Percentiles rank a stretch among this genome's conserved stretches.
Evolutionary conservation across 805 yeast species (phyloP).

Genomic region (Saccharomycopsis javanensis): DNA sequence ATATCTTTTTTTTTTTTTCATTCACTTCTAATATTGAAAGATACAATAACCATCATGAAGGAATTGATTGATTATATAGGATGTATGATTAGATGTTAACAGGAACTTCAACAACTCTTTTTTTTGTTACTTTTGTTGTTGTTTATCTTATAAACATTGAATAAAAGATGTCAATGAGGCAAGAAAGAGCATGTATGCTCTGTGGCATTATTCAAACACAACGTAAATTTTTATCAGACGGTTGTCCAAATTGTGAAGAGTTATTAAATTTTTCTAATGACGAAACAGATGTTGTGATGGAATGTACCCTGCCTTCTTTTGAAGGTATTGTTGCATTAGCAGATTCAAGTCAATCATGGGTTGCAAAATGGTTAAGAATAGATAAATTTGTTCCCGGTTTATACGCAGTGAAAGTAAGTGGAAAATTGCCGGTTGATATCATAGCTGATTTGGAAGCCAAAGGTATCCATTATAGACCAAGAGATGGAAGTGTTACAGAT

Average conservation of each 20-base stretch:
- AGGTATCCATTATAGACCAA: slow-evolving; percentile 80
- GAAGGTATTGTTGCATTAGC: slow-evolving; percentile 92
- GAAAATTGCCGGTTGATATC: slow-evolving; percentile 82
- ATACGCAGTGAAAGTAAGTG: slow-evolving; percentile 89
- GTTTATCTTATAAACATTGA: background rate
- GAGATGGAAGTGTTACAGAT: slow-evolving; percentile 83
- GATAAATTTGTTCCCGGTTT: slow-evolving; percentile 83
- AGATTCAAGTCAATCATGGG: slow-evolving; percentile 84
- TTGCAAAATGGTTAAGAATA: slow-evolving; percentile 89
- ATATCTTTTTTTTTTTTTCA: background rate
- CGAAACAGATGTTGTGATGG: slow-evolving; percentile 77
- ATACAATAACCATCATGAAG: too few species aligned
- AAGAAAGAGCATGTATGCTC: slow-evolving; percentile 93
- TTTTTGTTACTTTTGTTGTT: background rate
- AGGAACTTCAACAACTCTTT: background rate
- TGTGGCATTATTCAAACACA: slow-evolving; percentile 88
- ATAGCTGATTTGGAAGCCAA: slow-evolving; percentile 60
- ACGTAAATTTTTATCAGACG: slow-evolving; percentile 65
- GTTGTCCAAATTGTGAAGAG: slow-evolving; percentile 95
- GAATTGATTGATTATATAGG: too few species aligned
- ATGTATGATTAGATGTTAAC: too few species aligned
- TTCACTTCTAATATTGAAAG: background rate
- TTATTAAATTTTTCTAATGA: slow-evolving; percentile 65
- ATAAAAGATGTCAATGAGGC: slow-evolving; percentile 25
- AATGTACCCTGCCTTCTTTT: slow-evolving; percentile 92